Conservation (phyloP, 805 yeast genomes). For the Saccharomyces mikatae region DNA sequence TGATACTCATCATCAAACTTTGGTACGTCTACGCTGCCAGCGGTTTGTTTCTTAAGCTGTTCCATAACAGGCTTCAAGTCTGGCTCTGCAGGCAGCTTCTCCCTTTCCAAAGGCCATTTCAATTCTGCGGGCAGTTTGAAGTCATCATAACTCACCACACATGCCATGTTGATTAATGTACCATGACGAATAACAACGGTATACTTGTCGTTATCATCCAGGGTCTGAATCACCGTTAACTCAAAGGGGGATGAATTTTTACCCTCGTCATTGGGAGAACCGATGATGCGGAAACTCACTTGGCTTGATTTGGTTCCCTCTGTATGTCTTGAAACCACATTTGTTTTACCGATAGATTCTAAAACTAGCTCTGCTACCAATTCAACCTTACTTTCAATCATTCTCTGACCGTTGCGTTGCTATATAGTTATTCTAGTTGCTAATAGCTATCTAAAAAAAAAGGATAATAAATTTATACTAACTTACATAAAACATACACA, state of each 20-base stretch:
- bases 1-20: conserved; percentile 31
- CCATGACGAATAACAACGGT: neutral
- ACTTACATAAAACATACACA: neutral
- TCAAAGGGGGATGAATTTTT: neutral
- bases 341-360: conserved; percentile 3
- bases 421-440: neutral
- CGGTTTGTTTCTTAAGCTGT: neutral
- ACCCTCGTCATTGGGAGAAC: neutral
- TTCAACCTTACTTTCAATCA: conserved; percentile 6
- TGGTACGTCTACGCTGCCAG: conserved; percentile 28
- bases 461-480: neutral
- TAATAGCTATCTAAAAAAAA: neutral
- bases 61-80: neutral
- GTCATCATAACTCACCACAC: neutral
- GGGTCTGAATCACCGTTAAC: neutral
- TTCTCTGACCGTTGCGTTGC: neutral
- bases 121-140: neutral
- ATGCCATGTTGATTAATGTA: neutral
- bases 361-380: conserved; percentile 5
- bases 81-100: neutral
- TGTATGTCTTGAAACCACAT: neutral
- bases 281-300: neutral
- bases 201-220: neutral
- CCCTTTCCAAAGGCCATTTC: neutral
- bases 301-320: neutral